Conservation (phyloP, 169 alveolate species). For the Plasmodium vinckei region DNA sequence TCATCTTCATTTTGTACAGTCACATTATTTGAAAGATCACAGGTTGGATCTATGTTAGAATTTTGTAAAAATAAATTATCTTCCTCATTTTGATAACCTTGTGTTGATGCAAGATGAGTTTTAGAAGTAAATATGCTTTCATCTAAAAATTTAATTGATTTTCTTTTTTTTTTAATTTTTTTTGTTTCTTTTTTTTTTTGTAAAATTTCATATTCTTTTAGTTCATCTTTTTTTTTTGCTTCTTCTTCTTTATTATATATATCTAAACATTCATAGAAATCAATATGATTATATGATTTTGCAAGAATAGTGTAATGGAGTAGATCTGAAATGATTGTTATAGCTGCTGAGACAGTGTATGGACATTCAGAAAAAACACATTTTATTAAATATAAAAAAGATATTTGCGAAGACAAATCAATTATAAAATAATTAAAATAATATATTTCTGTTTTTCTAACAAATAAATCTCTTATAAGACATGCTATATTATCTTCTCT, state of each 20-base stretch:
- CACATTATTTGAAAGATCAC: neutral
- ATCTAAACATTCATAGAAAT: slow-evolving; percentile 54
- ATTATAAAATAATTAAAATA: slow-evolving; percentile 62
- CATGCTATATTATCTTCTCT: slow-evolving; percentile 66
- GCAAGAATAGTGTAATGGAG: slow-evolving; percentile 39
- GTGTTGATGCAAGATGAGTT: neutral
- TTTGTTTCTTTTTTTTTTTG: neutral
- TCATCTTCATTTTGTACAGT: neutral
- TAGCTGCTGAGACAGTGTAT: slow-evolving; percentile 69
- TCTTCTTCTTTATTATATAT: slow-evolving; percentile 53
- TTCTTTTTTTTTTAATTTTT: slow-evolving; percentile 39
- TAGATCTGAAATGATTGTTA: slow-evolving; percentile 47
- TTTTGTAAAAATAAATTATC: neutral
- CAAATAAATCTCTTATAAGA: slow-evolving; percentile 67
- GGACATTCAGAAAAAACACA: slow-evolving; percentile 63
- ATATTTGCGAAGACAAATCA: slow-evolving; percentile 48
- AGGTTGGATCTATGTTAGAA: neutral
- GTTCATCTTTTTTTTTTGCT: slow-evolving; percentile 15
- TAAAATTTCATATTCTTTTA: neutral
- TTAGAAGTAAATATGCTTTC: slow-evolving; percentile 3
- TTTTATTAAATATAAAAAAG: slow-evolving; percentile 32
- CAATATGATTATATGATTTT: slow-evolving; percentile 35
- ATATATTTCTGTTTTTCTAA: slow-evolving; percentile 54
- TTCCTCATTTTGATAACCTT: neutral
- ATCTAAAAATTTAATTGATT: slow-evolving; percentile 21